Evolutionary conservation across 768 basidiomycete genomes (phyloP).

Genomic region (Boletus fagicola): DNA sequence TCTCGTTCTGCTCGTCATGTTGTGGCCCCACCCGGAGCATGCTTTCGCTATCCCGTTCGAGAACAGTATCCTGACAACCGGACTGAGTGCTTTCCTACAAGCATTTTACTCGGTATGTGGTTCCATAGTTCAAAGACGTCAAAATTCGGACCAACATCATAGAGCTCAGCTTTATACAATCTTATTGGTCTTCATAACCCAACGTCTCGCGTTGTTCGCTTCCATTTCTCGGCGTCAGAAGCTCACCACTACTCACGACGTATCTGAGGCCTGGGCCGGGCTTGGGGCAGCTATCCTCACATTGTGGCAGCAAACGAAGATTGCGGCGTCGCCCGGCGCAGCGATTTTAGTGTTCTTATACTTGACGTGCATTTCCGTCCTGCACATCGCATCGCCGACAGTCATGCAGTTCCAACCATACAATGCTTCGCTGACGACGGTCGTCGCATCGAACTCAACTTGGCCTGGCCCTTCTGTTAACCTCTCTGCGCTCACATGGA

Average conservation of each 20-base stretch:
- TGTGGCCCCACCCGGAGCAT: not conserved
- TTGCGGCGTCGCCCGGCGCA: not conserved
- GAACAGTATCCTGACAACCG: not conserved
- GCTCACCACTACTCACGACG: not conserved
- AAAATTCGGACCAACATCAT: not conserved
- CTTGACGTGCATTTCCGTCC: not conserved
- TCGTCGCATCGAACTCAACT: not conserved
- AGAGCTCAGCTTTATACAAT: not conserved
- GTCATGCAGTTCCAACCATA: not conserved
- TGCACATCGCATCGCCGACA: not conserved
- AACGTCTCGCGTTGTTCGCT: not conserved
- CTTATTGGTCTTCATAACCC: not conserved
- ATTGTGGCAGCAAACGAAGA: not conserved
- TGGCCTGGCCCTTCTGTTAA: not conserved
- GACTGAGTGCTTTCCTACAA: not conserved
- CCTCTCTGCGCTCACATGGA: not conserved
- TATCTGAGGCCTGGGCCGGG: not conserved
- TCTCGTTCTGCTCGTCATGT: not conserved
- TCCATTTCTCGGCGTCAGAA: not conserved
- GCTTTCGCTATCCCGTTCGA: not conserved
- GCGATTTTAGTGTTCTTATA: not conserved
- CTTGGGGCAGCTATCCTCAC: not conserved
- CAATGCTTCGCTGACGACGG: not conserved
- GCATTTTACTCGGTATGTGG: conserved; percentile 1
- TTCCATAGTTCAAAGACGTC: not conserved